Evolutionary conservation across 2,329 filamentous ascomycete species (phyloP), one percentile per base, ranked within the genome.

Genomic region (Zopfia rhizophila): DNA sequence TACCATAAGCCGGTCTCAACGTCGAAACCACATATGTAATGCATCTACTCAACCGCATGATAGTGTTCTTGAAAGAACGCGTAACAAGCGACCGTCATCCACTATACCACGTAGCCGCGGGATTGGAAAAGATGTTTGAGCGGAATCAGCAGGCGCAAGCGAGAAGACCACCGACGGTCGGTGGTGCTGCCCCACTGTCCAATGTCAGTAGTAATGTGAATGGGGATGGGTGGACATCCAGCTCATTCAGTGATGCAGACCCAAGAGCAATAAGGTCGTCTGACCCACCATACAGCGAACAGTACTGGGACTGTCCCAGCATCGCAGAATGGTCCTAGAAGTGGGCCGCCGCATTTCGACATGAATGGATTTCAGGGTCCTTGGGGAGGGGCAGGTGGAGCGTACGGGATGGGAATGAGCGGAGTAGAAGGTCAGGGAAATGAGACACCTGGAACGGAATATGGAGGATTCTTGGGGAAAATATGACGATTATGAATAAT

Each of bases 101-200:
- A 6, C 53, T 72, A 14, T 61, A 65, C 39, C 70, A 73, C 39
- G 73, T 72, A n/a, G 70, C 70, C 3, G 58, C 40, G 4, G 71
- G 70, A 0, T 51, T 74, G 1, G 61, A 62, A 29, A 72, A 72
- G 53, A 71, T 74, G 69, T 51, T 73, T 18, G 51, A 51, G 31
- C 39, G 38, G 22, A 40, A 27, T 23, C 24, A 14, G 13, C 24
- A 40, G 22, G 25, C 39, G 8, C 29, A 28, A 17, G 39, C 88
- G 85, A 52, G 87, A 87, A 49, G 87, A 88, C 19, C 89, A 82
- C 22, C 85, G 81, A 16, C 81, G 81, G 40, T 78, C 78, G 5
- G 38, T 43, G 17, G 38, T 24, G 24, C 76, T 76, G 60, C 87
- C 84, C 48, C 82, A 75, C n/a, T n/a, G n/a, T n/a, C n/a, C n/a